These are phyloP conservation scores for Hemileccinum impolitum DNA, from an alignment of 768 basidiomycete species.

Conservation along the genomic window DNA sequence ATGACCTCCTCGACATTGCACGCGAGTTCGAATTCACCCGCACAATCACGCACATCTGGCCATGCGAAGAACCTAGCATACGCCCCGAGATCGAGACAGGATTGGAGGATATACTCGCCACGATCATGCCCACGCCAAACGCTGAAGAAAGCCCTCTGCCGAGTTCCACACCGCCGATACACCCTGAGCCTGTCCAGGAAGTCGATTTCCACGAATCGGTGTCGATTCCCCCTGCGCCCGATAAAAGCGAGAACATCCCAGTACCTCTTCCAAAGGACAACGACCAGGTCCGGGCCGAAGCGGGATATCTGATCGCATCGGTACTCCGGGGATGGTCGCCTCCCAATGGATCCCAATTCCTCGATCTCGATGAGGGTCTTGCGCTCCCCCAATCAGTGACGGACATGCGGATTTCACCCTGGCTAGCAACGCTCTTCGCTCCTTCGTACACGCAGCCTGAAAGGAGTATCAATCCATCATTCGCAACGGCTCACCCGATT, in stretches of 20 bases:
- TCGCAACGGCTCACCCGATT: background rate
- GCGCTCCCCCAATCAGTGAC: conserved; percentile 3
- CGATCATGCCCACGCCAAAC: conserved; percentile 1
- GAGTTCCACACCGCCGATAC: background rate
- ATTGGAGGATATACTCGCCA: conserved; percentile 20
- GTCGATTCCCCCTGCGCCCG: background rate
- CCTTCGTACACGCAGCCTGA: background rate
- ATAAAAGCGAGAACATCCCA: background rate
- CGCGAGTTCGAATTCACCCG: conserved; percentile 27
- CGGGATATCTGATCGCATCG: background rate
- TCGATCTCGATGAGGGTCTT: conserved; percentile 24
- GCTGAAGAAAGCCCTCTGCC: conserved; percentile 7
- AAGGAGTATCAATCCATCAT: background rate
- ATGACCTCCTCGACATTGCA: conserved; percentile 29
- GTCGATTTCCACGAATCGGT: background rate
- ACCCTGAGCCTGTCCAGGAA: conserved; percentile 1
- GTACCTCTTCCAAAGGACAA: background rate
- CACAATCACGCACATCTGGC: conserved; percentile 20
- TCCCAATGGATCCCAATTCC: conserved; percentile 21
- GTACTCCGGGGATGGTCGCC: conserved; percentile 26
- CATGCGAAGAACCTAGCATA: conserved; percentile 11
- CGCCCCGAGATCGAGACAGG: conserved; percentile 10
- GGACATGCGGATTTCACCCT: conserved; percentile 7
- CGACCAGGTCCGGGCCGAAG: conserved; percentile 1
- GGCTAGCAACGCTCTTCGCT: background rate